A percentile compares a stretch with the other conserved stretches of the same genome.
These are phyloP conservation scores for Aspergillus pseudonomiae DNA, from an alignment of 2,329 filamentous ascomycete species.

Conservation along the genomic window DNA sequence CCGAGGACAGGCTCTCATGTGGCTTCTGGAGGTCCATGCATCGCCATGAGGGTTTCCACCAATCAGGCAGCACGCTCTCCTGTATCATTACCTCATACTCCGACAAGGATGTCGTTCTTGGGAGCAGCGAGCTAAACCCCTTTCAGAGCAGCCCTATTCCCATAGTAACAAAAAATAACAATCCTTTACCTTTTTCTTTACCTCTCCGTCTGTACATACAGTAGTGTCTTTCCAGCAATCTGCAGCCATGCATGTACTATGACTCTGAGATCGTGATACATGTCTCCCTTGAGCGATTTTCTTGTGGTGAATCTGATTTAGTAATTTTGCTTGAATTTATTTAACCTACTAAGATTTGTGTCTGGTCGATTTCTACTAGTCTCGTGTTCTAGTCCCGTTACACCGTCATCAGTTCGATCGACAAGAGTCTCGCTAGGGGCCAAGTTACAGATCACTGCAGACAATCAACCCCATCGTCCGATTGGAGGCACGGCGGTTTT, in stretches of 20 bases:
- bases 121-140: not conserved
- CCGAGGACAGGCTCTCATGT: conserved; percentile 2
- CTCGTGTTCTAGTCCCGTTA: not conserved
- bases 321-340: not conserved
- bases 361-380: not conserved
- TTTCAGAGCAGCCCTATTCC: conserved; percentile 6
- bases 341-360: not conserved
- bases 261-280: not conserved
- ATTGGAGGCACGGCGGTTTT: not conserved
- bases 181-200: not conserved
- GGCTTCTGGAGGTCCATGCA: not conserved
- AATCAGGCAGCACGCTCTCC: not conserved
- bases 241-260: not conserved
- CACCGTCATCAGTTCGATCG: not conserved
- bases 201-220: not conserved
- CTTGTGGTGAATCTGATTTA: too few relatives aligned
- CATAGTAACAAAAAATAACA: conserved; percentile 3
- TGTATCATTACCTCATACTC: conserved; percentile 9
- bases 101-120: not conserved
- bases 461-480: not conserved
- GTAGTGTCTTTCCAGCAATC: not conserved
- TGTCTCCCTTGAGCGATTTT: not conserved
- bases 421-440: not conserved
- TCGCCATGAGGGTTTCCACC: not conserved
- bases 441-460: not conserved